These are phyloP conservation scores for Kodamaea restingae DNA, from an alignment of 805 yeast species.

Conservation along the genomic window DNA sequence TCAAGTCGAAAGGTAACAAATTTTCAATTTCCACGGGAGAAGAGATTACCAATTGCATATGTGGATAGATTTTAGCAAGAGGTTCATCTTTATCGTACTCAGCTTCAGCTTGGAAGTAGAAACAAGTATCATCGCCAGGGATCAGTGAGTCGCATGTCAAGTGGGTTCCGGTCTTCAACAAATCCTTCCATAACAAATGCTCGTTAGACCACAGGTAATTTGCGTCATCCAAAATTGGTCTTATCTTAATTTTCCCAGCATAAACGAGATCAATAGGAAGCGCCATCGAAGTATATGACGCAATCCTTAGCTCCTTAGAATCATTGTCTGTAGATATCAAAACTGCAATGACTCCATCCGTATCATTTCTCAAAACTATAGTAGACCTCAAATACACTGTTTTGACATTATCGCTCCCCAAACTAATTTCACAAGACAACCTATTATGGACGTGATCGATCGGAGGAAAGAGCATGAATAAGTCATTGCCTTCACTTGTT, in stretches of 20 bases:
- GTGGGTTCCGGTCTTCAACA: slow-evolving; percentile 47
- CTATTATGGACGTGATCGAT: slow-evolving; percentile 64
- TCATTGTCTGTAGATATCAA: slow-evolving; percentile 24
- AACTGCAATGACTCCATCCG: slow-evolving; percentile 56
- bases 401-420: slow-evolving; percentile 77
- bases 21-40: slow-evolving; percentile 88
- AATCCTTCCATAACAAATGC: slow-evolving; percentile 59
- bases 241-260: slow-evolving; percentile 50
- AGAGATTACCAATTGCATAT: slow-evolving; percentile 67
- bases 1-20: slow-evolving; percentile 75
- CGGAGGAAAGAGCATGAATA: slow-evolving; percentile 64
- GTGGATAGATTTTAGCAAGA: slow-evolving; percentile 74
- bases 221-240: slow-evolving; percentile 54
- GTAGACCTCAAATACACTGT: slow-evolving; percentile 76
- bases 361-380: slow-evolving; percentile 57
- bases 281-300: slow-evolving; percentile 56
- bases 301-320: slow-evolving; percentile 32
- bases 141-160: slow-evolving; percentile 54
- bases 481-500: slow-evolving; percentile 77
- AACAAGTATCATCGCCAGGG: slow-evolving; percentile 40
- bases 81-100: slow-evolving; percentile 63
- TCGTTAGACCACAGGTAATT: slow-evolving; percentile 67
- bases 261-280: slow-evolving; percentile 73
- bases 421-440: slow-evolving; percentile 62
- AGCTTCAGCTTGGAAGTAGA: slow-evolving; percentile 72